Percentiles rank a stretch among this genome's conserved stretches.
Conservation (phyloP, 371 early-diverging fungal species). For the Syncephalastrum monosporum region DNA sequence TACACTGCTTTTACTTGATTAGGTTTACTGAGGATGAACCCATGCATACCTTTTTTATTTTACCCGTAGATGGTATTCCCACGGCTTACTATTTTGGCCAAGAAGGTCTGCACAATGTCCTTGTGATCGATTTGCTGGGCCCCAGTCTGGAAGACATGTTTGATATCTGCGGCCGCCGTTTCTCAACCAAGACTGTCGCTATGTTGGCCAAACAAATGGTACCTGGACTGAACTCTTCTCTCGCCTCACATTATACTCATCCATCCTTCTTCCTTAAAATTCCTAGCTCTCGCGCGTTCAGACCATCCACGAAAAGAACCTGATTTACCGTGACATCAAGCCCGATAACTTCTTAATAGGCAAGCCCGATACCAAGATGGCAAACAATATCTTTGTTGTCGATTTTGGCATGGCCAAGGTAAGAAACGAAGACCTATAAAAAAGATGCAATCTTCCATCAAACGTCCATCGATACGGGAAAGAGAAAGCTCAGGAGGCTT, state of each 20-base stretch:
- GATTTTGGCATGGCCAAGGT: conserved; percentile 96
- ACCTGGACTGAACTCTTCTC: conserved; percentile 1
- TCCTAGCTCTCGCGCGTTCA: conserved; percentile 85
- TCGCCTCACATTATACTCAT: conserved; percentile 3
- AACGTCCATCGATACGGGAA: too few relatives aligned
- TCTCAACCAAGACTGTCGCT: conserved; percentile 90
- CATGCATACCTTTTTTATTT: neutral
- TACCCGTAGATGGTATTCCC: conserved; percentile 73
- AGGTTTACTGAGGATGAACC: neutral
- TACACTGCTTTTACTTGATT: neutral
- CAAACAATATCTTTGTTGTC: conserved; percentile 71
- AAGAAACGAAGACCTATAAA: too few relatives aligned
- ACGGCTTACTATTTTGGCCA: conserved; percentile 92
- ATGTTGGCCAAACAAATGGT: conserved; percentile 97
- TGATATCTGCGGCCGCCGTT: conserved; percentile 88
- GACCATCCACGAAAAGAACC: conserved; percentile 93
- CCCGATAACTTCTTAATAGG: conserved; percentile 99
- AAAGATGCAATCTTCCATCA: too few relatives aligned
- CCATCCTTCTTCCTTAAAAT: neutral
- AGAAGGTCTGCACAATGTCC: conserved; percentile 91
- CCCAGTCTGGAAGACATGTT: conserved; percentile 95
- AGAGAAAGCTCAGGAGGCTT: too few relatives aligned
- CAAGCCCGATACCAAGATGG: conserved; percentile 63
- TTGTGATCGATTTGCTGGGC: conserved; percentile 96
- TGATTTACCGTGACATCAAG: conserved; percentile 99